phyloP scores from a whole-genome alignment of 2,329 filamentous ascomycete genomes.

The Botrytis paeoniae region DNA sequence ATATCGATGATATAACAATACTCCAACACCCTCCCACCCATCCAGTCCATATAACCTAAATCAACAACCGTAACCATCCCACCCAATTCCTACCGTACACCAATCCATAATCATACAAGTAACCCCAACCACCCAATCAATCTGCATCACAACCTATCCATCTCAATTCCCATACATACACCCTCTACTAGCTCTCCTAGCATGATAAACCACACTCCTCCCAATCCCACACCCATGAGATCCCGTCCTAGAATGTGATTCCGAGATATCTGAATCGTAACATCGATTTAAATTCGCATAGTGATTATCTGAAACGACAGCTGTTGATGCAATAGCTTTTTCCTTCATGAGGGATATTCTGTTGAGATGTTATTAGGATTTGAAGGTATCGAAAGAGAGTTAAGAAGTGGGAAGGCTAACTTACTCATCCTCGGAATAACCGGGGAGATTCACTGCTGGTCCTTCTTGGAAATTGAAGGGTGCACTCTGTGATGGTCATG shows the following conservation, averaged over 20 bases:
- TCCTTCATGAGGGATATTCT: conserved; percentile 37
- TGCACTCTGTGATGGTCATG: conserved; percentile 46
- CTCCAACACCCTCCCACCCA: background rate
- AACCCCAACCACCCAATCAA: background rate
- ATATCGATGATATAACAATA: background rate
- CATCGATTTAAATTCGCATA: conserved; percentile 20
- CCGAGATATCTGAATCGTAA: conserved; percentile 19
- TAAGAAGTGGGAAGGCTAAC: conserved; percentile 32
- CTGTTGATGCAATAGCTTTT: conserved; percentile 37
- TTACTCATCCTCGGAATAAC: conserved; percentile 58
- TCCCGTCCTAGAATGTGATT: conserved; percentile 25
- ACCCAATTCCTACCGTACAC: conserved; percentile 10
- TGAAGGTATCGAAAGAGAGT: background rate
- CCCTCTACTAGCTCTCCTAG: conserved; percentile 31
- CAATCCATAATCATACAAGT: conserved; percentile 6
- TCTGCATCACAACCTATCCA: background rate
- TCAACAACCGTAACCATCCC: background rate
- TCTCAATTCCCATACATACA: conserved; percentile 13
- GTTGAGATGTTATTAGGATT: background rate
- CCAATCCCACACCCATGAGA: conserved; percentile 30
- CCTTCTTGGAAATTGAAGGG: conserved; percentile 57
- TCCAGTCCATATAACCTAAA: background rate
- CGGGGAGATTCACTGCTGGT: conserved; percentile 50
- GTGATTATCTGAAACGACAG: conserved; percentile 28
- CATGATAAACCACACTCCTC: conserved; percentile 30